Evolutionary conservation across 2,329 filamentous ascomycete species (phyloP).

Genomic region (Lanzia echinophila): DNA sequence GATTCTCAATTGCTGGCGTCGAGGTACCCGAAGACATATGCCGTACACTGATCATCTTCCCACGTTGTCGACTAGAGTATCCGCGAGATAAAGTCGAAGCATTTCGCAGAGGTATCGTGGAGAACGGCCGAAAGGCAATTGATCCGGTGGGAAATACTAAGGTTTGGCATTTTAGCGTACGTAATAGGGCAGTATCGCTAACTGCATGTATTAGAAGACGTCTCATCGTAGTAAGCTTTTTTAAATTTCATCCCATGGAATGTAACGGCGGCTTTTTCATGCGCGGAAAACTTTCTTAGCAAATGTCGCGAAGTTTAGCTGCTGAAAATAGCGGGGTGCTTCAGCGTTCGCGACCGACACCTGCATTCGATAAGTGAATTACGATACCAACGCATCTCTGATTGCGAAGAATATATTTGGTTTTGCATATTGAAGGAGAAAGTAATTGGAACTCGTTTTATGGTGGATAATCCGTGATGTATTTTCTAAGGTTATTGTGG

Average conservation of each 20-base stretch:
- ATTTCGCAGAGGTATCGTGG: neutral
- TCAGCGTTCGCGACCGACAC: neutral
- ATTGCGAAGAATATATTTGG: too few species aligned
- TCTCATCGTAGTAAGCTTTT: neutral
- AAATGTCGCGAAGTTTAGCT: neutral
- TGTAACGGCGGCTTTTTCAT: neutral
- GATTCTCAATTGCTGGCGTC: conserved; percentile 21
- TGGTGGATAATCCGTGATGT: too few species aligned
- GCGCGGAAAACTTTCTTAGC: neutral
- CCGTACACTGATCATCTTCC: neutral
- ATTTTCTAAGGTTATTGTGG: too few species aligned
- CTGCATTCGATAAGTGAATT: neutral
- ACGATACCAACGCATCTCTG: neutral
- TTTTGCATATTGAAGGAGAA: too few species aligned
- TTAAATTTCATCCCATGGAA: neutral
- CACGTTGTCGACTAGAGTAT: neutral
- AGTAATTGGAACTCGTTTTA: too few species aligned
- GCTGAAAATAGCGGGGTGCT: neutral
- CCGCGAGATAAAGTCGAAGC: neutral
- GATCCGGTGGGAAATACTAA: neutral
- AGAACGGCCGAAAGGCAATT: neutral
- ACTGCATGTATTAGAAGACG: neutral
- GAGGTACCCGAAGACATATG: neutral
- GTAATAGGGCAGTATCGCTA: neutral
- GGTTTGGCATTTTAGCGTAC: neutral